Conservation (phyloP, 257 asterid genomes). For the Handroanthus guayacan region DNA sequence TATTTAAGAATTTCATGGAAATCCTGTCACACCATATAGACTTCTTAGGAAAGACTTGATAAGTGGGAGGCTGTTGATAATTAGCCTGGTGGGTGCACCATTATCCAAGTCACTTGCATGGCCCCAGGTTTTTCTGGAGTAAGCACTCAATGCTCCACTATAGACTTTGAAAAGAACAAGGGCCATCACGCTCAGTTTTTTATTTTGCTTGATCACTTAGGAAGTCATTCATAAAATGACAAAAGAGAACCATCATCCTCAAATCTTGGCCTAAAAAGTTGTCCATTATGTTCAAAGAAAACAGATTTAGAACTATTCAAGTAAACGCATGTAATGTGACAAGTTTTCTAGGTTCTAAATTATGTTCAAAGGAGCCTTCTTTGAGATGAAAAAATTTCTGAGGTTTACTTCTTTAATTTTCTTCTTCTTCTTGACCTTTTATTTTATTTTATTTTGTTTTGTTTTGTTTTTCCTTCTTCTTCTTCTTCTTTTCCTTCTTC, state of each 20-base stretch:
- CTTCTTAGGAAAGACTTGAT: background rate
- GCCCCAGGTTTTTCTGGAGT: background rate
- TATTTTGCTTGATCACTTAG: background rate
- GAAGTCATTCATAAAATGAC: background rate
- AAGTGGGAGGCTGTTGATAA: background rate
- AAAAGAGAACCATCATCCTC: background rate
- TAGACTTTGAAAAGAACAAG: background rate
- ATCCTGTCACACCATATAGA: background rate
- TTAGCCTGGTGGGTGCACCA: background rate
- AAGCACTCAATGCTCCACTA: background rate
- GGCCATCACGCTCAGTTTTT: background rate
- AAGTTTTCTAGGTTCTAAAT: constrained; percentile 11
- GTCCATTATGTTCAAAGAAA: constrained; percentile 7
- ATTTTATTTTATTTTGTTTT: too few species aligned
- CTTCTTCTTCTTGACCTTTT: too few species aligned
- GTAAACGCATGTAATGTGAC: background rate
- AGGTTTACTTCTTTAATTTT: constrained; percentile 15
- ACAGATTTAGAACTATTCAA: background rate
- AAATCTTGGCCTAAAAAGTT: constrained; percentile 1
- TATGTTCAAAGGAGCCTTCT: constrained; percentile 21
- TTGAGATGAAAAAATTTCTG: background rate
- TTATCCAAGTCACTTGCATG: constrained; percentile 1
- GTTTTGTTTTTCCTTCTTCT: too few species aligned
- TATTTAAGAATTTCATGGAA: background rate
- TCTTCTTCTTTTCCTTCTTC: background rate